Evolutionary conservation across 2,329 filamentous ascomycete species (phyloP).

Genomic region (Pseudogymnoascus sp.): DNA sequence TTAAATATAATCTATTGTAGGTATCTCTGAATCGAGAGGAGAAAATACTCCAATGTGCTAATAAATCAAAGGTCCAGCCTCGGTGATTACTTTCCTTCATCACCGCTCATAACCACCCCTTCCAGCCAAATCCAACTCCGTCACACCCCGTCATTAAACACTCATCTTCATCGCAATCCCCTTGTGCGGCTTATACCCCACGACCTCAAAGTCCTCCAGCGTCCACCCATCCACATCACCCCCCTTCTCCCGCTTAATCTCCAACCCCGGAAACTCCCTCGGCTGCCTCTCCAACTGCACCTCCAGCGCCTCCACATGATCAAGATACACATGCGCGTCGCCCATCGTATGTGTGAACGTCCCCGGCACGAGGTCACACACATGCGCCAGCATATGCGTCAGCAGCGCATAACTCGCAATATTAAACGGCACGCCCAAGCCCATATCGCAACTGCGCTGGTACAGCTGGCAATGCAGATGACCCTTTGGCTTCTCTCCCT

Average conservation of each 20-base stretch:
- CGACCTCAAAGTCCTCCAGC: conserved; percentile 77
- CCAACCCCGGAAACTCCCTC: conserved; percentile 69
- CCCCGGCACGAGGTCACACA: conserved; percentile 76
- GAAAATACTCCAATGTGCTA: not conserved
- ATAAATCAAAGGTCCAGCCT: not conserved
- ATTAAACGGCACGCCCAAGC: conserved; percentile 94
- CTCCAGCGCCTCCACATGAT: conserved; percentile 83
- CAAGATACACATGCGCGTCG: conserved; percentile 92
- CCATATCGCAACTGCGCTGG: conserved; percentile 94
- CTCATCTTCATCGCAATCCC: conserved; percentile 98
- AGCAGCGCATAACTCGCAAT: conserved; percentile 91
- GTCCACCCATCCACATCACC: conserved; percentile 87
- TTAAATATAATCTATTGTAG: not conserved
- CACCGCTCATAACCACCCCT: not conserved
- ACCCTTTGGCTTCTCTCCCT: conserved; percentile 48
- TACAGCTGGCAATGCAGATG: conserved; percentile 84
- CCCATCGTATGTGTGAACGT: conserved; percentile 94
- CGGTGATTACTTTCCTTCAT: not conserved
- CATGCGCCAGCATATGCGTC: conserved; percentile 91
- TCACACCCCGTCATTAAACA: conserved; percentile 47
- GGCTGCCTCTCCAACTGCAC: conserved; percentile 77
- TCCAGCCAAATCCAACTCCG: not conserved
- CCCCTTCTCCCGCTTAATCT: conserved; percentile 61
- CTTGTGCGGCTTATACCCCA: conserved; percentile 87
- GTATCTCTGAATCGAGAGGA: not conserved